Evolutionary conservation across 2,329 filamentous ascomycete genomes (phyloP), one percentile per base, ranked within the genome.

Genomic region (Ophiostoma triangulosporum): DNA sequence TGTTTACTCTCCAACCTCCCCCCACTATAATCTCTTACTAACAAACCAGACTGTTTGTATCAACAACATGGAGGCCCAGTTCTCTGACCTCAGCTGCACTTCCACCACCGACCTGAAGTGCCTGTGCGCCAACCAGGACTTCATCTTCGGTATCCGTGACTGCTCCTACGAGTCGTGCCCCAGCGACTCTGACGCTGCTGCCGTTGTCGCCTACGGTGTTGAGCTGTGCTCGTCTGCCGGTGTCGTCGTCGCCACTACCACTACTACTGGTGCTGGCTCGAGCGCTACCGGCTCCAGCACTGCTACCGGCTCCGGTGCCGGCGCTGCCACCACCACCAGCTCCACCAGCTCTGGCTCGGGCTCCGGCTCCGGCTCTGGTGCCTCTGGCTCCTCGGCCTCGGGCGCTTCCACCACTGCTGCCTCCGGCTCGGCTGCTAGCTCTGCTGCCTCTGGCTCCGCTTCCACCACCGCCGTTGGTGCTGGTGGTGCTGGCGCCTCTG

Each of bases 81-180:
- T 69, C 48, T 31, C 58, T 32, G 63, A 69, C 51, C 70, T 80
- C 33, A 69, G 70, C 56, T 81, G 77, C 66, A 6, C 45, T 12
- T 57, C 56, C n/a, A 48, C 38, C 3, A 56, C 60, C 38, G 72
- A 75, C 56, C 33, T 67, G 40, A 60, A 61, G 49, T 77, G 75
- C 64, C 67, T 77, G 14, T 78, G 75, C 68, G 60, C 62, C 54
- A 71, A 73, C 58, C 38, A 57, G 45, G 61, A 74, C 67, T 77
- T 75, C 64, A 60, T 65, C 54, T 75, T 70, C 58, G 75, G 74
- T 51, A 64, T 77, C 56, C 72, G 69, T 55, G 75, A 78, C 67
- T 78, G 75, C 66, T 69, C 73, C 17, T 58, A 60, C 57, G 64
- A 71, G 64, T 64, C 67, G 45, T 77, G 74, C 67, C 54, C 43